Percentiles rank a stretch among this genome's conserved stretches.
Evolutionary conservation across 805 yeast genomes (phyloP).

Genomic region (Metschnikowia matae): DNA sequence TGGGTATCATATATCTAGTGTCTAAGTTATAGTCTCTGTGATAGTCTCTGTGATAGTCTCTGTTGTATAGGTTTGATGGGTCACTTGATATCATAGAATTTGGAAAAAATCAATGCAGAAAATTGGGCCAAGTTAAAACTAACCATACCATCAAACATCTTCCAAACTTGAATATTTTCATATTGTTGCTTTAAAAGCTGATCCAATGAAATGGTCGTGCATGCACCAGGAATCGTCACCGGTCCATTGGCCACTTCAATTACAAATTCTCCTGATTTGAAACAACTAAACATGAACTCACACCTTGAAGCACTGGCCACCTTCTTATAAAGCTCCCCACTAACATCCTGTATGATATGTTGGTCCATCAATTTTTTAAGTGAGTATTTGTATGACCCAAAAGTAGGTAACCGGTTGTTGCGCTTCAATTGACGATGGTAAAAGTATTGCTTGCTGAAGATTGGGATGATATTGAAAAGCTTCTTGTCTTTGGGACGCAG

Average conservation of each 20-base stretch:
- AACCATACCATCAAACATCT: conserved; percentile 64
- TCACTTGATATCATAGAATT: conserved; percentile 56
- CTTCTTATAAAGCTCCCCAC: conserved; percentile 42
- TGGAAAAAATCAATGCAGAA: conserved; percentile 64
- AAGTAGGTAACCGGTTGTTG: conserved; percentile 63
- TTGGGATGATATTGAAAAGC: conserved; percentile 44
- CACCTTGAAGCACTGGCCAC: conserved; percentile 57
- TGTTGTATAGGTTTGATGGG: no score
- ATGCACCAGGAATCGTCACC: conserved; percentile 61
- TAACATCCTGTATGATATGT: conserved; percentile 58
- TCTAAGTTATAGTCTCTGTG: no score
- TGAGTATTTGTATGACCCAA: conserved; percentile 74
- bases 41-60: no score
- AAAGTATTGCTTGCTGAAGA: conserved; percentile 71
- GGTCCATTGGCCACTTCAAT: conserved; percentile 74
- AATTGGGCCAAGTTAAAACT: conserved; percentile 64
- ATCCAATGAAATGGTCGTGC: conserved; percentile 59
- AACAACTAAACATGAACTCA: conserved; percentile 71
- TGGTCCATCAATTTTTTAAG: conserved; percentile 72
- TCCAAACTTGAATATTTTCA: conserved; percentile 52
- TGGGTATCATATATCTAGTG: no score
- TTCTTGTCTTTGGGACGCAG: conserved; percentile 44
- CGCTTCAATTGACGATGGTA: conserved; percentile 67
- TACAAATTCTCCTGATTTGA: conserved; percentile 64
- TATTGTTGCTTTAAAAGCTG: conserved; percentile 71